These are phyloP conservation scores for Leccinum rimulosum DNA, from an alignment of 768 basidiomycete genomes.

Conservation along the genomic window DNA sequence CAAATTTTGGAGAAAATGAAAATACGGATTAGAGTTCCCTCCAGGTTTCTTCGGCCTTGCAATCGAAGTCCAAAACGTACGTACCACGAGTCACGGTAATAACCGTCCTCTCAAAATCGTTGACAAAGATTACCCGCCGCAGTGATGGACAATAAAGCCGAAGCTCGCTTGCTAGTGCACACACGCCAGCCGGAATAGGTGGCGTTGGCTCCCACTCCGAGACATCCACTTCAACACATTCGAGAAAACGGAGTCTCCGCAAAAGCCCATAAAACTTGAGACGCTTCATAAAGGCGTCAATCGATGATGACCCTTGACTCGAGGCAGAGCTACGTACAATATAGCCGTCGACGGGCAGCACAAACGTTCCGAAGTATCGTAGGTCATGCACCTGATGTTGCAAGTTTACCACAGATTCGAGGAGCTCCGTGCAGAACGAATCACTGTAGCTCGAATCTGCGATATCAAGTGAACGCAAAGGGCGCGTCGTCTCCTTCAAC, in stretches of 20 bases:
- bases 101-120: constrained; percentile 58
- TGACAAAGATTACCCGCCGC: constrained; percentile 55
- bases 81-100: constrained; percentile 35
- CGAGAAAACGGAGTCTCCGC: constrained; percentile 48
- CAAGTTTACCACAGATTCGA: constrained; percentile 40
- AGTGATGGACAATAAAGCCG: constrained; percentile 57
- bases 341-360: constrained; percentile 51
- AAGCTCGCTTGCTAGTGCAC: constrained; percentile 59
- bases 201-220: constrained; percentile 65
- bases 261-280: constrained; percentile 60
- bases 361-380: constrained; percentile 62
- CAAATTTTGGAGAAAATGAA: background rate
- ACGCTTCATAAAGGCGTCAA: constrained; percentile 39
- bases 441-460: constrained; percentile 60
- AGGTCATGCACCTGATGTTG: constrained; percentile 38
- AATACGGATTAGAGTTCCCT: constrained; percentile 30
- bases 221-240: constrained; percentile 61
- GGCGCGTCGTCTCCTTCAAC: constrained; percentile 41
- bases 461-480: constrained; percentile 55
- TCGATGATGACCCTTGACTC: background rate
- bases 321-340: constrained; percentile 24
- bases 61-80: constrained; percentile 28
- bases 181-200: constrained; percentile 47
- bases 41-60: constrained; percentile 27
- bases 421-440: constrained; percentile 51